Evolutionary conservation across 345 rosid species (phyloP), one percentile per base, ranked within the genome.

Genomic region (Pugionium cornutum): DNA sequence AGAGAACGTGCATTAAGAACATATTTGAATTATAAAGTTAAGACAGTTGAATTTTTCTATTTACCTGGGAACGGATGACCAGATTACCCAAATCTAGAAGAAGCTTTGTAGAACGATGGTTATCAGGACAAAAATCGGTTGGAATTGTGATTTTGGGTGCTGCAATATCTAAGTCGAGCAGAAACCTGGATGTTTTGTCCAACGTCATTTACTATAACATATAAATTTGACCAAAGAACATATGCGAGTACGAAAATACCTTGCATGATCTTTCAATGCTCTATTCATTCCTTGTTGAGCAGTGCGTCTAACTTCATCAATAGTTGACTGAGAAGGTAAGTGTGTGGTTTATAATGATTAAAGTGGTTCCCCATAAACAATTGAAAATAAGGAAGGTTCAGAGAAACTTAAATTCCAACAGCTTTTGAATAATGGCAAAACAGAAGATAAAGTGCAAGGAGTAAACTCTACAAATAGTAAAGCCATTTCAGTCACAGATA

Each of bases 121-220:
- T 74, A 73, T 94, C 86, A 10, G 95, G 96, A 70, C 70, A 64
- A 82, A 94, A 94, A 49, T 84, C 91, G 2, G 97, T 94, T 46
- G 99, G 99, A 78, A 94, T 94, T 45, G 90, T 94, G 65, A 94
- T 86, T 86, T 94, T 94, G 57, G 99, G 99, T 69, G 96, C 99
- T 36, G 99, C 97, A 73, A 94, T 88, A 78, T 88, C 97, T 85
- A 94, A 78, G 84, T 94, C 89, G 80, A 94, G 86, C 66, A 84
- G 73, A 79, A 94, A 94, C 87, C 99, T 94, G 77, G 35, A 47
- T 79, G 58, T 68, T 50, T 46, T 79, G 54, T 64, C 66, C 64
- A 74, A 50, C 48, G 53, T 47, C 54, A 60, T 45, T 62, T 61
- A 62, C 64, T 41, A 41, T 41, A 54, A 56, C 45, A 52, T 49